Evolutionary conservation across 2,329 filamentous ascomycete genomes (phyloP), one percentile per base, ranked within the genome.

Genomic region (Arthrobotrys entomopaga): DNA sequence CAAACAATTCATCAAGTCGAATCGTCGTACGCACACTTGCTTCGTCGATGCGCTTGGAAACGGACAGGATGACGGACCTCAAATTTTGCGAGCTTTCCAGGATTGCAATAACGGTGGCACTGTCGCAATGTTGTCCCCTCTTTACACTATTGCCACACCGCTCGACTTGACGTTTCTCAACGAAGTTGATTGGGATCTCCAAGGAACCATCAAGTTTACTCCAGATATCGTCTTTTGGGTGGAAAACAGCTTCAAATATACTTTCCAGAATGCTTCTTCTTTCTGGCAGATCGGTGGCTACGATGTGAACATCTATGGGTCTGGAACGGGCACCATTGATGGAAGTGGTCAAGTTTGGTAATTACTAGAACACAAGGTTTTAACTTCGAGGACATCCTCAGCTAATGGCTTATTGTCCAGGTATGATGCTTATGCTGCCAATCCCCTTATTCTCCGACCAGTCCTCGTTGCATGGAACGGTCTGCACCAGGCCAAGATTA

Each of bases 181-280:
- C 49, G 82, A 86, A 76, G 84, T 91, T 29, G 89, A 91, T 79
- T 81, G 90, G 3, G 85, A 86, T 82, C 82, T 82, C n/a, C 75
- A 66, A 15, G 77, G 77, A 19, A 77, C 65, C 10, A 58, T 77
- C 13, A 65, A 74, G 24, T 91, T 91, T 81, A 86, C 85, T 65
- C 85, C 88, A 58, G 87, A 91, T 79, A 88, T 88, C 1, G 84
- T 87, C 76, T 91, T 91, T 81, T 91, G 89, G 89, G 84, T 88
- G 76, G 84, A 83, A 7, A 84, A 90, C 78, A 83, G 85, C 48
- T 91, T 90, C 83, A 85, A 85, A 65, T 87, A 88, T 24, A 82
- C 82, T 4, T 91, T 87, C 81, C 89, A 91, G 77, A 90, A 90
- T 75, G 85, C 86, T 3, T 88, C 87, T 0, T 87, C 87, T 1